phyloP scores from a whole-genome alignment of 2,329 filamentous ascomycete species.

The Pseudocercospora fuligena region DNA sequence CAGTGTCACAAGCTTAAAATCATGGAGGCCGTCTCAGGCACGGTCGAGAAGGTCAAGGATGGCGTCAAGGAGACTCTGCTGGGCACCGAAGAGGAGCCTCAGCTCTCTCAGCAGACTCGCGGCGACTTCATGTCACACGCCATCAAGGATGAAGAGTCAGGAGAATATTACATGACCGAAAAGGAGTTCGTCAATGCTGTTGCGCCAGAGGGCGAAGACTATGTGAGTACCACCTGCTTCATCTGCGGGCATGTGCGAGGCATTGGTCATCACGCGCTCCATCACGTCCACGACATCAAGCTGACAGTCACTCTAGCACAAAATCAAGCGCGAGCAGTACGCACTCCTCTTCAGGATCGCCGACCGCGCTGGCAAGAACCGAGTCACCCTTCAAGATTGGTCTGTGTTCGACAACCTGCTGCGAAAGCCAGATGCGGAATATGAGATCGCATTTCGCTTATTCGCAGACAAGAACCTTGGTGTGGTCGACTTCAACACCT shows the following conservation, averaged over 20 bases:
- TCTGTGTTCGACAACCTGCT: conserved; percentile 92
- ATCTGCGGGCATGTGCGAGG: neutral
- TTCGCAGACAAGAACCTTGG: conserved; percentile 88
- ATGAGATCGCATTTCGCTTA: conserved; percentile 96
- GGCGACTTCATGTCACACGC: conserved; percentile 78
- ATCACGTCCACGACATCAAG: neutral
- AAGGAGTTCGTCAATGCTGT: conserved; percentile 92
- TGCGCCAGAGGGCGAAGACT: conserved; percentile 85
- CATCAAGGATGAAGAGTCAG: conserved; percentile 72
- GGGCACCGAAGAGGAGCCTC: conserved; percentile 46
- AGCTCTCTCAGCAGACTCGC: conserved; percentile 76
- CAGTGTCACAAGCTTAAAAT: conserved; percentile 38
- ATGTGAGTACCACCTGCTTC: conserved; percentile 59
- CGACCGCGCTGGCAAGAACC: conserved; percentile 75
- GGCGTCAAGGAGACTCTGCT: conserved; percentile 11
- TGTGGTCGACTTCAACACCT: conserved; percentile 85
- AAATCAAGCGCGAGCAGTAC: conserved; percentile 96
- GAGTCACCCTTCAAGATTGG: conserved; percentile 84
- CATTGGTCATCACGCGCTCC: neutral
- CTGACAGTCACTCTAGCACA: conserved; percentile 68
- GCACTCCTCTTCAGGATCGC: conserved; percentile 90
- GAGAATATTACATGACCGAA: conserved; percentile 78
- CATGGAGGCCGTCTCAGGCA: conserved; percentile 30
- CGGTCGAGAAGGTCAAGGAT: conserved; percentile 12
- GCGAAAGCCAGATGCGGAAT: conserved; percentile 93